Evolutionary conservation across 2,329 filamentous ascomycete species (phyloP), one percentile per base, ranked within the genome.

Genomic region (Knoxdaviesia capensis): DNA sequence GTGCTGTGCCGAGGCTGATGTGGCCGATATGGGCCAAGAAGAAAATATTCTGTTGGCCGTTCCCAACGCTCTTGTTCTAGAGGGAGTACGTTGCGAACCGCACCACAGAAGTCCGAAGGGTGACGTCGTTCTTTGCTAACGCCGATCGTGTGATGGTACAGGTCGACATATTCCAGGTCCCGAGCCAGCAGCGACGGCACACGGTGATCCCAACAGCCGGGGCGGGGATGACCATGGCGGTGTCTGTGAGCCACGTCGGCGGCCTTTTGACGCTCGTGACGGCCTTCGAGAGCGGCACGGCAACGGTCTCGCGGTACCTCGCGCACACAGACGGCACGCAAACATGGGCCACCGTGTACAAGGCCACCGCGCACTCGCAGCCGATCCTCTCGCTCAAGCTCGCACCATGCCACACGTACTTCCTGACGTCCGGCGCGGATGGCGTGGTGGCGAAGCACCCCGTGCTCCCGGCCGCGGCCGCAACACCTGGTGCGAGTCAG

Each of bases 151-250:
- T n/a, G n/a, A n/a, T 20, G 10, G 10, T 9, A 33, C 20, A 74
- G 66, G 74, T 94, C 50, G 86, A 94, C 52, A 74, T 98, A 38
- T 94, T 83, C 55, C 72, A 81, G 36, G 65, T 96, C 1, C 88
- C 90, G 0, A 74, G 72, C 2, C 79, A 87, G 52, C 65, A 59
- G 31, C 71, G 87, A n/a, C 62, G 76, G 11, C 74, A 79, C 49
- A 69, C 68, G 0, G 57, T 75, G 46, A 63, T 63, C 38, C 53
- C 66, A 32, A 57, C 59, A 29, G 59, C 59, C 38, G 68, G 69
- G 50, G 66, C 69, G 52, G 84, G 83, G 43, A 96, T 96, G 87
- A 75, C 85, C 35, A 96, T 96, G 90, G 76, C 82, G 5, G 59
- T 94, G 11, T 61, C 67, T 6, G 57, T 88, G 3, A 66, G 80